Base-by-base conservation (phyloP, 495 filamentous ascomycete genomes). In the Pyrenula massariospora region DNA sequence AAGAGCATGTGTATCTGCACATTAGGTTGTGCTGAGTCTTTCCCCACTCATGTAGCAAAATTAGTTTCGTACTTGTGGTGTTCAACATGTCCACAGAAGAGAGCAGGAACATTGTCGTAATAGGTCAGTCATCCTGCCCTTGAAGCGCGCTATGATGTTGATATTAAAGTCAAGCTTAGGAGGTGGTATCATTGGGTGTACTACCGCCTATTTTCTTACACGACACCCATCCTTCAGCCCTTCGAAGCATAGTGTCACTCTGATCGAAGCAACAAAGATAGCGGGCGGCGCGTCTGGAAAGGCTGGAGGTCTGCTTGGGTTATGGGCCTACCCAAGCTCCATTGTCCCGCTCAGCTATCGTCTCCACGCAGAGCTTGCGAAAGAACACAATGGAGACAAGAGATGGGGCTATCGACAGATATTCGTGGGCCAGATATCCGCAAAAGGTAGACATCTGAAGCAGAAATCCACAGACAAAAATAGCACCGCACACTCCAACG, bases 281-380 rank as follows among this genome's bases (percentile, higher is more conserved):
- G 93, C 93, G 15, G 86, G 91, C 11, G 92, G 87, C 22, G 93
- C 93, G 48, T 95, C 90, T 22, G 93, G 93, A 8, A 98, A 98
- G 74, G 93, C 93, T 1, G 93, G 93, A 2, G 93, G 93, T 1
- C 78, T 98, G 12, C 74, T 98, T 19, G 93, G 84, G 1, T 76
- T 91, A 48, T 98, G 93, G 93, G 93, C 93, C 11, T 96, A 96
- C 63, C 93, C 93, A 1, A 77, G 68, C 59, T 86, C 79, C 62
- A 81, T 98, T 56, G 93, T 96, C 0, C 88, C 89, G 1, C 73
- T 98, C 54, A 93, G 87, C 59, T 98, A 88, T 72, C 76, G 78
- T 50, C 75, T 96, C 10, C 93, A 98, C 63, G 78, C 81, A 12
- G 81, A 95, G 57, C 75, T 98, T 5, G 87, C 94, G n/a, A 77